Evolutionary conservation across 257 asterid genomes (phyloP).

Genomic region (Salvia miltiorrhiza): DNA sequence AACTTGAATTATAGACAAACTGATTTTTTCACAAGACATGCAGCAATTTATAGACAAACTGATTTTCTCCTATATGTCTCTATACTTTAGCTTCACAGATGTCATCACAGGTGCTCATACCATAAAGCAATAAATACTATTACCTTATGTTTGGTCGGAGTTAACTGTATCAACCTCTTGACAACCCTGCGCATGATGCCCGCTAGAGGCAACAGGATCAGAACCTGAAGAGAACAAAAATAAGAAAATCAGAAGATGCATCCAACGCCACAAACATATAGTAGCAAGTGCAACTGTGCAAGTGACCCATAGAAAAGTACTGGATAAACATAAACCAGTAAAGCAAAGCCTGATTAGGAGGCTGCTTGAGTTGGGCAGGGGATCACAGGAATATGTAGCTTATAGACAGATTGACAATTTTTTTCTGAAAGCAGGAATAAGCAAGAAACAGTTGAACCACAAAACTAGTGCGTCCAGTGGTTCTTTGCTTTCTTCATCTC

Average conservation of each 20-base stretch:
- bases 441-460: background rate
- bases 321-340: background rate
- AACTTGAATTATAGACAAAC: conserved; percentile 10
- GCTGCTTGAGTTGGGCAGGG: background rate
- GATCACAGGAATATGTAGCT: background rate
- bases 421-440: background rate
- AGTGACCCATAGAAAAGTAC: background rate
- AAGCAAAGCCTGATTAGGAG: background rate
- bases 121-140: background rate
- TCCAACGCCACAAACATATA: conserved; percentile 1
- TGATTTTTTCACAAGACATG: background rate
- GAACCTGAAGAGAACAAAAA: conserved; percentile 47
- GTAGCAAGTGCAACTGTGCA: background rate
- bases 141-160: conserved; percentile 88
- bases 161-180: conserved; percentile 76
- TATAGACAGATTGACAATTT: background rate
- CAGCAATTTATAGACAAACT: background rate
- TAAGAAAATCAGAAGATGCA: conserved; percentile 5
- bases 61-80: too few species aligned
- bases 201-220: conserved; percentile 84
- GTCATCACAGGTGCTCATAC: too few species aligned
- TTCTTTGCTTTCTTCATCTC: background rate
- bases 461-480: background rate
- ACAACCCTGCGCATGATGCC: conserved; percentile 80
- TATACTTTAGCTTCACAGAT: too few species aligned